Evolutionary conservation across 768 basidiomycete species (phyloP).

Genomic region (Paxillus involutus): DNA sequence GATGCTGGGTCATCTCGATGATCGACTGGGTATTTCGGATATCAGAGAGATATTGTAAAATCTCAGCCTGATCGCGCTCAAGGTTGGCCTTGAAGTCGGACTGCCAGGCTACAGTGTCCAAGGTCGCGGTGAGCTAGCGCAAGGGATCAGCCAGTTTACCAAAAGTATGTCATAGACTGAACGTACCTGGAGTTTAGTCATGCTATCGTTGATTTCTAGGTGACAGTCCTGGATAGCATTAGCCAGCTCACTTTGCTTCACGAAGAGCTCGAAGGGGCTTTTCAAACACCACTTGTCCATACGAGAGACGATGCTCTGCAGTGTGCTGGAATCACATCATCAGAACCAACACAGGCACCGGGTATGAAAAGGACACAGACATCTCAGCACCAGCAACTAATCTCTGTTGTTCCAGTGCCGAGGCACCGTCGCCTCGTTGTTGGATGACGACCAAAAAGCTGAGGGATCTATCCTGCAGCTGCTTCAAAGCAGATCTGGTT

Average conservation of each 20-base stretch:
- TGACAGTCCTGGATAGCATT: conserved; percentile 48
- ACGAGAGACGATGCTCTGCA: conserved; percentile 36
- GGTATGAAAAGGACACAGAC: conserved; percentile 19
- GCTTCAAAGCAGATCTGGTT: conserved; percentile 40
- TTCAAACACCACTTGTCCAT: conserved; percentile 48
- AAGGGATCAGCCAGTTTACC: conserved; percentile 6
- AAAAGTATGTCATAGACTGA: background rate
- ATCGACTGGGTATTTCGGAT: conserved; percentile 42
- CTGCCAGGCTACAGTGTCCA: conserved; percentile 51
- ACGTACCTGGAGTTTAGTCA: conserved; percentile 47
- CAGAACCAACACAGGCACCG: conserved; percentile 1
- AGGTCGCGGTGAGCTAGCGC: conserved; percentile 42
- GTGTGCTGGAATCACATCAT: conserved; percentile 21
- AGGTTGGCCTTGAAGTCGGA: conserved; percentile 37
- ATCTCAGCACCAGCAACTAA: conserved; percentile 34
- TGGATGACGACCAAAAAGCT: conserved; percentile 40
- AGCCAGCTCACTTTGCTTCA: conserved; percentile 44
- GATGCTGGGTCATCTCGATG: conserved; percentile 31
- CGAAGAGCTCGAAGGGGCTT: conserved; percentile 40
- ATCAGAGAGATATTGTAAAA: conserved; percentile 43
- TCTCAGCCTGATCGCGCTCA: conserved; percentile 43
- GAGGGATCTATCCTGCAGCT: conserved; percentile 48
- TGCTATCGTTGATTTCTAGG: conserved; percentile 42
- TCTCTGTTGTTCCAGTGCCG: conserved; percentile 30
- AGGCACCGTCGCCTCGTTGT: conserved; percentile 30